A percentile compares a stretch with the other conserved stretches of the same genome.
Evolutionary conservation across 805 yeast species (phyloP).

Genomic region (Pichia nanzhaoensis): DNA sequence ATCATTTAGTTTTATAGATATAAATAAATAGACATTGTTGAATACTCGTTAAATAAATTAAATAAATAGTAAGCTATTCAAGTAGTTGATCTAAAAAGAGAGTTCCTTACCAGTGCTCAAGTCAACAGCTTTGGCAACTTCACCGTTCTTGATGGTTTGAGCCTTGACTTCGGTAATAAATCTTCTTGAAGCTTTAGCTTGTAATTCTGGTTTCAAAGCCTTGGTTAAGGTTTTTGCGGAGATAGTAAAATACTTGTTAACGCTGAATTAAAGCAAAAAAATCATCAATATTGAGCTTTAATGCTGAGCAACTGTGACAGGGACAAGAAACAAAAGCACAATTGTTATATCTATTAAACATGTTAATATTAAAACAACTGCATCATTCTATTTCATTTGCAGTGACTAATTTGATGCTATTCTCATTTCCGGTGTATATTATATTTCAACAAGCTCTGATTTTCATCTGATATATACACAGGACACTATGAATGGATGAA

Average conservation of each 20-base stretch:
- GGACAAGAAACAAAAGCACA: no score
- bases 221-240: conserved; percentile 86
- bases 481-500: no score
- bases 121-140: conserved; percentile 25
- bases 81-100: conserved; percentile 3
- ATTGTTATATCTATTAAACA: no score
- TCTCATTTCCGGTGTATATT: no score
- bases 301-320: no score
- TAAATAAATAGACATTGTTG: neutral
- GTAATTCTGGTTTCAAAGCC: conserved; percentile 81
- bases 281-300: no score
- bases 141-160: conserved; percentile 68
- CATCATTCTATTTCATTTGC: no score
- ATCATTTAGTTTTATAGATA: neutral
- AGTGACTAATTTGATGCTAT: no score
- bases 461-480: no score
- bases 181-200: conserved; percentile 67
- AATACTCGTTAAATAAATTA: neutral
- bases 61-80: neutral
- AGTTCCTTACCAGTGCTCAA: conserved; percentile 20
- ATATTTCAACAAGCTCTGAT: no score
- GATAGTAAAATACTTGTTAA: conserved; percentile 84
- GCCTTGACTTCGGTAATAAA: conserved; percentile 67
- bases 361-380: no score
- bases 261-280: conserved; percentile 30